Evolutionary conservation across 2,329 filamentous ascomycete species (phyloP).

Genomic region (Alternaria sp.): DNA sequence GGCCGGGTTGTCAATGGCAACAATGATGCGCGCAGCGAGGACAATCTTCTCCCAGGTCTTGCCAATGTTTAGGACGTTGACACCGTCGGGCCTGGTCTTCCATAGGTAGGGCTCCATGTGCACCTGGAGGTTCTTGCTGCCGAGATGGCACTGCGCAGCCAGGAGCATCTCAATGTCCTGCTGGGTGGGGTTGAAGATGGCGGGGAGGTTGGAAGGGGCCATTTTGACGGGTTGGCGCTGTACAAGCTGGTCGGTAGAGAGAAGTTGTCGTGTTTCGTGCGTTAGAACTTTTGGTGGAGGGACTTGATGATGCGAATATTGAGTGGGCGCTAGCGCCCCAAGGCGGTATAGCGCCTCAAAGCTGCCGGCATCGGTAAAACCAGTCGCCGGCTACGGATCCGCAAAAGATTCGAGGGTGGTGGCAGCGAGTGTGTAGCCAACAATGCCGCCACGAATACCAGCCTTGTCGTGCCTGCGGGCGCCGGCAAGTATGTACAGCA

Average conservation of each 20-base stretch:
- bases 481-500: slow-evolving; percentile 42
- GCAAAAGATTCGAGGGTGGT: slow-evolving; percentile 30
- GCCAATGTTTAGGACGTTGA: slow-evolving; percentile 99
- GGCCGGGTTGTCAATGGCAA: slow-evolving; percentile 98
- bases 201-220: slow-evolving; percentile 93
- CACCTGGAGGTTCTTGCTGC: slow-evolving; percentile 99
- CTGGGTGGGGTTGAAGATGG: slow-evolving; percentile 94
- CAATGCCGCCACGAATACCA: slow-evolving; percentile 61
- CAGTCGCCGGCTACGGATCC: slow-evolving; percentile 11
- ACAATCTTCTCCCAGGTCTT: slow-evolving; percentile 99
- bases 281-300: slow-evolving; percentile 33
- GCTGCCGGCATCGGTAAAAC: slow-evolving; percentile 22
- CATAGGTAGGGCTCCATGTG: slow-evolving; percentile 99
- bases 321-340: slow-evolving; percentile 24
- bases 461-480: slow-evolving; percentile 55
- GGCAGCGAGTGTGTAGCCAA: slow-evolving; percentile 21
- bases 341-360: slow-evolving; percentile 16
- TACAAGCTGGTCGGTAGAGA: slow-evolving; percentile 35
- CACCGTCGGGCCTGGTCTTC: slow-evolving; percentile 98
- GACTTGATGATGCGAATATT: slow-evolving; percentile 23
- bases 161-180: slow-evolving; percentile 99
- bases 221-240: slow-evolving; percentile 69
- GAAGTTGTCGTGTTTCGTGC: slow-evolving; percentile 38
- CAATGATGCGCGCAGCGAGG: slow-evolving; percentile 97
- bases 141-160: slow-evolving; percentile 93